Percentiles rank a stretch among this genome's conserved stretches.
Evolutionary conservation across 2,329 filamentous ascomycete species (phyloP).

Genomic region (Aspergillus hortae): DNA sequence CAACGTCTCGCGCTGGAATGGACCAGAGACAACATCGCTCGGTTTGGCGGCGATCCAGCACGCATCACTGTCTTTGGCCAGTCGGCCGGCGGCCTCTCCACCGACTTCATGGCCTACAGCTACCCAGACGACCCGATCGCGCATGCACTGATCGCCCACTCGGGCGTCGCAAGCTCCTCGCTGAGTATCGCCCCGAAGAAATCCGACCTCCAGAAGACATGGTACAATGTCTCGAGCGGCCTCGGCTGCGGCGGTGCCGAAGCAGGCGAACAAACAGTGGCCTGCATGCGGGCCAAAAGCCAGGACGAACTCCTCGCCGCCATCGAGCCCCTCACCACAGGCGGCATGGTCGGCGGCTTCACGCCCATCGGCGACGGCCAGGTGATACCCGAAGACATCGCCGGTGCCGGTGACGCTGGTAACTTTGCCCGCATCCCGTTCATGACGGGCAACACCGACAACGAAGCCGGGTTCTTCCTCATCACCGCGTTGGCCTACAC

Average conservation of each 20-base stretch:
- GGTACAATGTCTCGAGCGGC: slow-evolving; percentile 1
- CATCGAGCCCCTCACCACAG: slow-evolving; percentile 2
- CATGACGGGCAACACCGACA: slow-evolving; percentile 5
- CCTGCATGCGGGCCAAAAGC: slow-evolving; percentile 3
- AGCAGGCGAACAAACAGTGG: background rate
- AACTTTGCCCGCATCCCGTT: slow-evolving; percentile 7
- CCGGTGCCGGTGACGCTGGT: background rate
- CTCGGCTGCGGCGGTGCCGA: slow-evolving; percentile 1
- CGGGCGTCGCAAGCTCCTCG: slow-evolving; percentile 5
- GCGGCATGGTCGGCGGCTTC: background rate
- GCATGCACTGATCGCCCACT: slow-evolving; percentile 7
- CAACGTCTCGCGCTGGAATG: slow-evolving; percentile 9
- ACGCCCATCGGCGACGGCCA: slow-evolving; percentile 5
- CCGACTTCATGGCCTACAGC: slow-evolving; percentile 5
- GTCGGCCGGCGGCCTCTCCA: slow-evolving; percentile 6
- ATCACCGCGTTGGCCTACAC: slow-evolving; percentile 3
- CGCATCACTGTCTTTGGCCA: slow-evolving; percentile 10
- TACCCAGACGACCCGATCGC: slow-evolving; percentile 3
- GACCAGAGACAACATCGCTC: slow-evolving; percentile 9
- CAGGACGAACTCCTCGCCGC: slow-evolving; percentile 3
- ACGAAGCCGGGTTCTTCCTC: slow-evolving; percentile 8
- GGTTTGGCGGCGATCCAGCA: slow-evolving; percentile 10
- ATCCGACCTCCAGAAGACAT: background rate
- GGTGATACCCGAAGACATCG: background rate
- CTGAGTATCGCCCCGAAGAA: background rate